Evolutionary conservation across 345 rosid species (phyloP), one percentile per base, ranked within the genome.

Genomic region (Populus simonii): DNA sequence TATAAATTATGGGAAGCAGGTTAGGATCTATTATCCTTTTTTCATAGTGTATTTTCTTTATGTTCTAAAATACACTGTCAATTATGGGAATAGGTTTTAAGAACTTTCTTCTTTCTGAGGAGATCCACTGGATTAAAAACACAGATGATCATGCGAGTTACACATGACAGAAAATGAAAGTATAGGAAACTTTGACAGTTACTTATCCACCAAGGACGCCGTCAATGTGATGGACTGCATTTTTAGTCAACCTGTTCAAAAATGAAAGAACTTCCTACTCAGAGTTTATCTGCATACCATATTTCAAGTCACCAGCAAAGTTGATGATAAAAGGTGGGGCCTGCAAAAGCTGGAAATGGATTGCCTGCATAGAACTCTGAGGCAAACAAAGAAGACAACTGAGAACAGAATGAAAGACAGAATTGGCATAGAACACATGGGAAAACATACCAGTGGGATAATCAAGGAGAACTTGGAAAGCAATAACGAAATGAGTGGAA

Each of bases 271-370:
- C 27, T 76, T 74, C 16, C 15, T 35, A 73, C 27, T 38, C 39
- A 69, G 16, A 67, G 16, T 16, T 57, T n/a, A 74, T 6, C 51
- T 67, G 71, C 70, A 55, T 87, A 94, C 97, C 94, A 75, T 87
- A 90, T 90, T 94, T 94, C 81, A 94, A 87, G 85, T 94, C 97
- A 69, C 97, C 98, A n/a, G 93, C 77, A 81, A 85, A 94, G 80
- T 90, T 81, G 17, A 94, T 87, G 83, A 77, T 76, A 66, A 76
- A 86, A 27, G 97, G 94, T 59, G 98, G 82, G 76, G 98, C 98
- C 73, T 86, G 89, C 72, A 94, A 87, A 78, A 92, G 87, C 87
- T 95, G 99, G 83, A 89, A 91, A 80, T 65, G 88, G 76, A 95
- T 86, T 76, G 92, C 99, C 90, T 95, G 94, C 31, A 81, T 18